A percentile compares a stretch with the other conserved stretches of the same genome.
Conservation (phyloP, 768 basidiomycete species). For the Leccinum obscurum region DNA sequence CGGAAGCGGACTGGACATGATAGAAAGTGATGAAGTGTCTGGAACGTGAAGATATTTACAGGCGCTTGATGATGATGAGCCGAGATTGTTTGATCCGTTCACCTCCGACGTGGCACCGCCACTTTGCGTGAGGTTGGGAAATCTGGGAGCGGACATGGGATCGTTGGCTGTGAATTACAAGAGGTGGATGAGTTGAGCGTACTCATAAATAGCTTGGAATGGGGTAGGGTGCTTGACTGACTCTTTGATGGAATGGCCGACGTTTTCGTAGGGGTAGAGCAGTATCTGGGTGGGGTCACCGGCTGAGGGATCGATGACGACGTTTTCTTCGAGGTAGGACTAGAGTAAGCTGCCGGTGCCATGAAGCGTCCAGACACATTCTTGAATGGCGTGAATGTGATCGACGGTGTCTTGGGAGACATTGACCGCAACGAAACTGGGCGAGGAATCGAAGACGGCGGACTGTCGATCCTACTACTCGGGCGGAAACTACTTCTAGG, state of each 20-base stretch:
- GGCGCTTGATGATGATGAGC: conserved; percentile 12
- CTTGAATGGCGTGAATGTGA: conserved; percentile 38
- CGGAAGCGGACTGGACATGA: conserved; percentile 53
- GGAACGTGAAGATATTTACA: conserved; percentile 29
- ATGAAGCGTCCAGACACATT: conserved; percentile 29
- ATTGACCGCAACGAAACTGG: conserved; percentile 38
- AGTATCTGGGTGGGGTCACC: conserved; percentile 40
- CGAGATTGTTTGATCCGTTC: conserved; percentile 29
- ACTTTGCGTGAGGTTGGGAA: conserved; percentile 32
- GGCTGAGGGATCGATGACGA: conserved; percentile 67
- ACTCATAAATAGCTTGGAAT: conserved; percentile 48
- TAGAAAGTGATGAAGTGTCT: conserved; percentile 42
- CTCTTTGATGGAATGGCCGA: conserved; percentile 31
- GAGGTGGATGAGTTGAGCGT: conserved; percentile 56
- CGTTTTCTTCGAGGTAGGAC: conserved; percentile 55
- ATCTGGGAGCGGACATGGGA: conserved; percentile 38
- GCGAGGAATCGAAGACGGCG: conserved; percentile 56
- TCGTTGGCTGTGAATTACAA: conserved; percentile 37
- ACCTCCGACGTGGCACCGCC: conserved; percentile 26
- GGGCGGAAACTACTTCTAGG: conserved; percentile 8
- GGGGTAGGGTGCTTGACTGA: conserved; percentile 40
- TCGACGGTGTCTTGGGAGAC: conserved; percentile 27
- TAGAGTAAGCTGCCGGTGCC: conserved; percentile 24
- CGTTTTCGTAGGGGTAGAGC: conserved; percentile 34
- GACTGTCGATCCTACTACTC: conserved; percentile 21